Evolutionary conservation across 1,139 yeast species (phyloP).

Genomic region (Lodderomyces beijingensis): DNA sequence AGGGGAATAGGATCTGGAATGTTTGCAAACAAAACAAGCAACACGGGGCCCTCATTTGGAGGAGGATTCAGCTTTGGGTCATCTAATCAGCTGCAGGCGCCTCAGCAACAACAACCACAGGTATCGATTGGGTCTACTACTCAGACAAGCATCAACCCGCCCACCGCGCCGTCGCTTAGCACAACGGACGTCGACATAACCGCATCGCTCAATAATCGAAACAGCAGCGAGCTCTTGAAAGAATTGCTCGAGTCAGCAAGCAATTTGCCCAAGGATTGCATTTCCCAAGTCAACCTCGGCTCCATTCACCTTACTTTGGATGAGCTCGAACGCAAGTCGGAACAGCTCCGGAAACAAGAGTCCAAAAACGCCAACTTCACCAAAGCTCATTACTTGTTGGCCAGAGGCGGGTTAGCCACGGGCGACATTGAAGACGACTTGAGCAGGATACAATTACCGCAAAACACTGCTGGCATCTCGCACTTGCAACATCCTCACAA

Average conservation of each 20-base stretch:
- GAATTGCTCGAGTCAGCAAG: conserved; percentile 70
- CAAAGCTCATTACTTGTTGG: conserved; percentile 85
- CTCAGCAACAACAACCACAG: conserved; percentile 6
- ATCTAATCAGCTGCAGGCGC: conserved; percentile 6
- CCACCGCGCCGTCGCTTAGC: conserved; percentile 8
- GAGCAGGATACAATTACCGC: conserved; percentile 30
- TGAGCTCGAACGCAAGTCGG: conserved; percentile 73
- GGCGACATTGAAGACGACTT: conserved; percentile 78
- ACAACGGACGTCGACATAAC: conserved; percentile 5
- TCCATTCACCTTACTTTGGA: conserved; percentile 69
- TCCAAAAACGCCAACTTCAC: conserved; percentile 52
- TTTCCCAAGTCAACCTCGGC: conserved; percentile 44
- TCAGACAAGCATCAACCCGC: conserved; percentile 7
- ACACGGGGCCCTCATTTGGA: conserved; percentile 4
- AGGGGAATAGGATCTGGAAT: too few relatives aligned
- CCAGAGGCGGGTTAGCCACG: conserved; percentile 85
- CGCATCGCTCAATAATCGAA: conserved; percentile 9
- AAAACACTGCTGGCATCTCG: neutral
- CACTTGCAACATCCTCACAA: conserved; percentile 14
- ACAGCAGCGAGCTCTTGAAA: conserved; percentile 30
- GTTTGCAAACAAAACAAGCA: conserved; percentile 15
- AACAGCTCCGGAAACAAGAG: conserved; percentile 49
- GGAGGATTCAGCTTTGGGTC: conserved; percentile 13
- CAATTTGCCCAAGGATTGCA: conserved; percentile 55
- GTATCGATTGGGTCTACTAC: conserved; percentile 8